Conservation (phyloP, 441 rosid species). For the Mallotus repandus region DNA sequence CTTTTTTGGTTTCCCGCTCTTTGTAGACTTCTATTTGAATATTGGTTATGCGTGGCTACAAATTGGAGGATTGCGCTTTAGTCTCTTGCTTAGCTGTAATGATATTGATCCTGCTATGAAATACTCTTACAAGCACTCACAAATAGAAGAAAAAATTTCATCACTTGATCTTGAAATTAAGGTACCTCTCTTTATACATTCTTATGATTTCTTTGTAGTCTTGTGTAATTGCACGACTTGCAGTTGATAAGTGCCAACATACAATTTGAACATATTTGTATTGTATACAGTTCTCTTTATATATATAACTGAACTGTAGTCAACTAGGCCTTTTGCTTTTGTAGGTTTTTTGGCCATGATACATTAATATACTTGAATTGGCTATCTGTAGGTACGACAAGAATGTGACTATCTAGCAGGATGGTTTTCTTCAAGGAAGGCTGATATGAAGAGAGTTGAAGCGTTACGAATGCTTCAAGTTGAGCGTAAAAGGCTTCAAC, state of each 20-base stretch:
- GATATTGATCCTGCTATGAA: conserved; percentile 83
- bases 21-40: conserved; percentile 46
- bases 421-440: conserved; percentile 42
- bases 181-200: conserved; percentile 36
- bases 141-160: conserved; percentile 54
- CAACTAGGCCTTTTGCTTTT: neutral
- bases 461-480: conserved; percentile 48
- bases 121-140: conserved; percentile 60
- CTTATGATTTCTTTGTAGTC: neutral
- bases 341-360: neutral
- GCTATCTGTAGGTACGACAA: conserved; percentile 58
- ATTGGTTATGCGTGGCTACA: conserved; percentile 73
- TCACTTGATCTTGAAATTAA: conserved; percentile 70
- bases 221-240: neutral
- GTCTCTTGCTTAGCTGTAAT: conserved; percentile 63
- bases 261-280: neutral
- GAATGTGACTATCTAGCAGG: conserved; percentile 84
- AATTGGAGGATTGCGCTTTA: conserved; percentile 75
- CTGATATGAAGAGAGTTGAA: conserved; percentile 43
- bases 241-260: neutral
- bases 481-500: conserved; percentile 49
- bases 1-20: neutral
- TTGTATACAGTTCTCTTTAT: neutral
- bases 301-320: neutral
- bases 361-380: neutral